Base-by-base conservation (phyloP, 306 rosid species). In the Bauhinia variegata region DNA sequence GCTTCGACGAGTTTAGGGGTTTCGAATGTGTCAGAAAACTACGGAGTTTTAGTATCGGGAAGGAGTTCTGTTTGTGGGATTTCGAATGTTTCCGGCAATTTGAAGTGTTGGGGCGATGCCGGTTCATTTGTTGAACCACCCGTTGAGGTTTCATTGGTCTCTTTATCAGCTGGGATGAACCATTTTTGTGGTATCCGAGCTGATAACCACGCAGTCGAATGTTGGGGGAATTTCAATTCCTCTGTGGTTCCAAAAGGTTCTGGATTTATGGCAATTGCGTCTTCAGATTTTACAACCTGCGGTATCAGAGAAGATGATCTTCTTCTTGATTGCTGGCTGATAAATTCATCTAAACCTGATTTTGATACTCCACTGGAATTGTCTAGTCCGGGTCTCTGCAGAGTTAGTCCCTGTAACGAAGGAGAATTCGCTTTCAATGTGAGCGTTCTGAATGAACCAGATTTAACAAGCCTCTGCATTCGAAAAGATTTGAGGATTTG, bases 341-440 rank as follows among this genome's bases (percentile, higher is more conserved):
- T 83, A 28, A 79, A 89, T 44, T 73, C 77, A 11, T 60, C 95
- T 0, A 70, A 84, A 4, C 67, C 82, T 0, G 78, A 63, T 41
- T 81, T 81, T 72, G 95, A 88, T 68, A 96, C 97, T 62, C 98
- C 98, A 39, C 44, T 93, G 83, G 97, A 93, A 63, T 83, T 93
- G 59, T 93, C 91, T 12, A 87, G 96, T 74, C 98, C 97, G 0
- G 98, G 98, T 32, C 74, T 93, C 2, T 93, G 98, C 43, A 62
- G 75, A 68, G 65, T 84, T 12, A 71, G 82, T 49, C 54, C 78
- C 1, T 93, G 97, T 61, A 60, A 66, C 0, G 18, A 52, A 4
- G 87, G 80, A 4, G 79, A 81, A 67, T 93, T 89, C 72, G 78
- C 86, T 59, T 93, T 89, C 78, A 93, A 88, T 67, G 97, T 82